These are phyloP conservation scores for Russula sp. DNA, from an alignment of 768 basidiomycete species.

Conservation along the genomic window DNA sequence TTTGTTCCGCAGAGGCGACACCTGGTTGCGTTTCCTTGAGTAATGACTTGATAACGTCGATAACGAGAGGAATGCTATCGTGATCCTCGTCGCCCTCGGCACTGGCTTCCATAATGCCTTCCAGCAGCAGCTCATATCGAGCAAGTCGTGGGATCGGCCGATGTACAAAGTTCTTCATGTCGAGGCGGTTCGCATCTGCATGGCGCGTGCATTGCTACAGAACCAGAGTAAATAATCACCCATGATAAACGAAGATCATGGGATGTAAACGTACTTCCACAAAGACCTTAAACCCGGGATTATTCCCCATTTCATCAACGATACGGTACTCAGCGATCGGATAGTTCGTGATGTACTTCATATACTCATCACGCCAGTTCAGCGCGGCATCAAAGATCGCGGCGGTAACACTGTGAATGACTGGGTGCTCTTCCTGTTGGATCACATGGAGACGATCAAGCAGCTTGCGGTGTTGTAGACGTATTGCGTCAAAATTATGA, in stretches of 20 bases:
- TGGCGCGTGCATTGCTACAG: slow-evolving; percentile 53
- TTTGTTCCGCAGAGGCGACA: slow-evolving; percentile 78
- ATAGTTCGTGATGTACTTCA: slow-evolving; percentile 91
- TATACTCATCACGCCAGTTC: slow-evolving; percentile 89
- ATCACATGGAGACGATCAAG: slow-evolving; percentile 81
- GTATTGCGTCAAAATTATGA: slow-evolving; percentile 79
- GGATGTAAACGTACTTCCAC: slow-evolving; percentile 57
- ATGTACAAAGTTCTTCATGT: slow-evolving; percentile 92
- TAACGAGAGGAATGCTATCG: slow-evolving; percentile 76
- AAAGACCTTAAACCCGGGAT: slow-evolving; percentile 75
- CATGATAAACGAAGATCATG: not conserved
- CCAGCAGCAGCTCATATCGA: slow-evolving; percentile 84
- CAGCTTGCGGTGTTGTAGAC: slow-evolving; percentile 68
- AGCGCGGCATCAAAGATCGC: slow-evolving; percentile 85
- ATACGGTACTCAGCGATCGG: slow-evolving; percentile 87
- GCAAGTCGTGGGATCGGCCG: slow-evolving; percentile 87
- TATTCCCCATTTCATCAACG: slow-evolving; percentile 83
- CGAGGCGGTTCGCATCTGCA: slow-evolving; percentile 74
- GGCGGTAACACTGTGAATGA: slow-evolving; percentile 76
- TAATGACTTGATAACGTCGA: slow-evolving; percentile 82
- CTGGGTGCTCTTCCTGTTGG: slow-evolving; percentile 83
- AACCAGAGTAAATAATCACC: not conserved
- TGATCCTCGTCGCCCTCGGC: slow-evolving; percentile 74
- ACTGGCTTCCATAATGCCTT: slow-evolving; percentile 74
- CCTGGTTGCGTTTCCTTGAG: slow-evolving; percentile 88